Percentiles rank a stretch among this genome's conserved stretches.
phyloP scores from a whole-genome alignment of 192 early-diverging fungal genomes.

The Backusella liffmaniae region DNA sequence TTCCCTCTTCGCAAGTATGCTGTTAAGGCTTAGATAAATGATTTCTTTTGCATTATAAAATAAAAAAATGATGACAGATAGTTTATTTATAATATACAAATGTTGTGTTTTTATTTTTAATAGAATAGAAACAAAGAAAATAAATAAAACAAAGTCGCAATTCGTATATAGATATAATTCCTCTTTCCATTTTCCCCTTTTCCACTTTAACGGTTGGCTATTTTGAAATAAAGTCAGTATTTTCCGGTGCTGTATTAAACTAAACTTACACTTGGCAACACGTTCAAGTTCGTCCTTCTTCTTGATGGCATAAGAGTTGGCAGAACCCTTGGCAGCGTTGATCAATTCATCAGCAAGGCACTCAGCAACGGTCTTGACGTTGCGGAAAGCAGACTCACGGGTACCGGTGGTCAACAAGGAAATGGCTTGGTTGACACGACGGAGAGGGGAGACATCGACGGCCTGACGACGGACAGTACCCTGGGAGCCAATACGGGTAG shows the following conservation, averaged over 20 bases:
- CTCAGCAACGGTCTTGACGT: constrained; percentile 99
- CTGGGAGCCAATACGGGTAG: constrained; percentile 95
- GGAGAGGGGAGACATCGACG: constrained; percentile 98
- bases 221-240: too few relatives aligned
- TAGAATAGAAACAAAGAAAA: not conserved
- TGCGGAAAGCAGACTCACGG: constrained; percentile 98
- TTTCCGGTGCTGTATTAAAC: too few relatives aligned
- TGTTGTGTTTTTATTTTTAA: not conserved
- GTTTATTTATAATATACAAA: not conserved
- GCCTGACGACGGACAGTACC: constrained; percentile 99
- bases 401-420: constrained; percentile 92
- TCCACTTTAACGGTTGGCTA: constrained; percentile 5
- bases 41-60: not conserved
- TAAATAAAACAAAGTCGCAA: not conserved
- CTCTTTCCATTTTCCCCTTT: not conserved
- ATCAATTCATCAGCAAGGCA: constrained; percentile 99
- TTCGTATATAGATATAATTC: not conserved
- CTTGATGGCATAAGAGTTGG: constrained; percentile 99
- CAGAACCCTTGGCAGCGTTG: constrained; percentile 95
- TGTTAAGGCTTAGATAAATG: constrained; percentile 71
- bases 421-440: constrained; percentile 97
- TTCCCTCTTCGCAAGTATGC: constrained; percentile 93
- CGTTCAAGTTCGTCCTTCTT: constrained; percentile 99
- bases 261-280: constrained; percentile 66
- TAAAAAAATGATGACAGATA: not conserved